phyloP scores from a whole-genome alignment of 306 rosid genomes.

The Vigna unguiculata region DNA sequence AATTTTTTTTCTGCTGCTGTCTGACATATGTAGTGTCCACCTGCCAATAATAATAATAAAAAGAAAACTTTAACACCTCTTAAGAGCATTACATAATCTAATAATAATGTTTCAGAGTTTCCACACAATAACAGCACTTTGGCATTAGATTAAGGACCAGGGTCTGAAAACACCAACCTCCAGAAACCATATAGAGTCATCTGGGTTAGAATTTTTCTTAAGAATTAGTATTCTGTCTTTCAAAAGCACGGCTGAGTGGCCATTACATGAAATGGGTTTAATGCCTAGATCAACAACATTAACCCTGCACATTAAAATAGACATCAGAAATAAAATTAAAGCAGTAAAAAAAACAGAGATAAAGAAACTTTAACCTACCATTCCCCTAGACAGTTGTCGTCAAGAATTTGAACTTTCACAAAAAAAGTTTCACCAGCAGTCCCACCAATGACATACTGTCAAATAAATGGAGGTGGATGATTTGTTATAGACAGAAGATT shows the following conservation, averaged over 20 bases:
- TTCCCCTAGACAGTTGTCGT: conserved; percentile 59
- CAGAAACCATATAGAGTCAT: conserved; percentile 83
- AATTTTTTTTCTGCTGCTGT: conserved; percentile 57
- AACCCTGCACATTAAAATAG: conserved; percentile 62
- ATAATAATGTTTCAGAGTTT: conserved; percentile 5
- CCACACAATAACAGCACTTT: conserved; percentile 9
- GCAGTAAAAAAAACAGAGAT: no score
- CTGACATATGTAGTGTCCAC: conserved; percentile 86
- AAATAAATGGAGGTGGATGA: conserved; percentile 58
- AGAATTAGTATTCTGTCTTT: conserved; percentile 68
- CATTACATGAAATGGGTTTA: conserved; percentile 69
- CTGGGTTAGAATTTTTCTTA: conserved; percentile 66
- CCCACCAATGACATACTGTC: conserved; percentile 92
- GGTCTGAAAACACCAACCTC: conserved; percentile 71
- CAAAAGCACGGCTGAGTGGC: conserved; percentile 74
- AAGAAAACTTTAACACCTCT: background rate
- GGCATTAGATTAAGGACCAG: conserved; percentile 1
- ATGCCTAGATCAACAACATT: conserved; percentile 63
- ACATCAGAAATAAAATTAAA: conserved; percentile 46
- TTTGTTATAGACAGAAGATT: conserved; percentile 44
- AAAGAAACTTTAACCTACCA: conserved; percentile 63
- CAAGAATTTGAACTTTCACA: conserved; percentile 77
- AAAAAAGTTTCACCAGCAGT: conserved; percentile 69
- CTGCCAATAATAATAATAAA: conserved; percentile 51
- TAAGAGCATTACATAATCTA: background rate